Evolutionary conservation across 2,329 filamentous ascomycete genomes (phyloP), one percentile per base, ranked within the genome.

Genomic region (Calonectria pseudoturangicola): DNA sequence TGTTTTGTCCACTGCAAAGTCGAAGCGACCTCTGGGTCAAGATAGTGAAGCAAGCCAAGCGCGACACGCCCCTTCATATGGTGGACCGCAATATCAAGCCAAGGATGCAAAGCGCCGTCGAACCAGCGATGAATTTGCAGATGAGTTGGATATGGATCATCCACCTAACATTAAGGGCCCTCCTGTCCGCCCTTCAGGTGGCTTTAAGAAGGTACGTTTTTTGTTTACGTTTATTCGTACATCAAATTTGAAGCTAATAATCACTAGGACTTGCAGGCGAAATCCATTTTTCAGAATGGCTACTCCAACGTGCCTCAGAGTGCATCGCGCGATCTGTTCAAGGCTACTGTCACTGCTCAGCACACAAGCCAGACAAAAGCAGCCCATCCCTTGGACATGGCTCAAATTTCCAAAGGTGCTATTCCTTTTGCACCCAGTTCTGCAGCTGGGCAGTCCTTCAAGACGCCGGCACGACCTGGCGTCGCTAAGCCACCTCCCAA

Each of bases 371-470:
- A 93, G 45, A 84, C 86, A 65, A 92, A 93, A 82, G 85, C 89
- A 3, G 88, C 87, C 1, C 92, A 95, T 79, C 93, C 94, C 2
- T 87, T 95, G 80, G 95, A 97, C 77, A 95, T 96, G 91, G 91
- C 93, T n/a, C 94, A 96, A 81, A 92, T 96, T 72, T 94, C 95
- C 9, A 98, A 94, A 84, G 94, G 92, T n/a, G 92, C 93, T 33
- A 98, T 98, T 77, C 94, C 95, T 2, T 98, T 98, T 81, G 95
- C 95, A 8, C 90, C 96, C 25, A 92, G 91, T 72, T 86, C 89
- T 10, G 93, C 89, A 10, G 85, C 87, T 36, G 89, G 83, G 18
- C 83, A 84, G 58, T 85, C 88, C n/a, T 90, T 91, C 85, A 95
- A 95, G 87, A 94, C 93, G 18, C 93, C 94, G 1, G 92, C 89